These are phyloP conservation scores for Trichoderma sp. DNA, from an alignment of 2,329 filamentous ascomycete species.

Conservation along the genomic window DNA sequence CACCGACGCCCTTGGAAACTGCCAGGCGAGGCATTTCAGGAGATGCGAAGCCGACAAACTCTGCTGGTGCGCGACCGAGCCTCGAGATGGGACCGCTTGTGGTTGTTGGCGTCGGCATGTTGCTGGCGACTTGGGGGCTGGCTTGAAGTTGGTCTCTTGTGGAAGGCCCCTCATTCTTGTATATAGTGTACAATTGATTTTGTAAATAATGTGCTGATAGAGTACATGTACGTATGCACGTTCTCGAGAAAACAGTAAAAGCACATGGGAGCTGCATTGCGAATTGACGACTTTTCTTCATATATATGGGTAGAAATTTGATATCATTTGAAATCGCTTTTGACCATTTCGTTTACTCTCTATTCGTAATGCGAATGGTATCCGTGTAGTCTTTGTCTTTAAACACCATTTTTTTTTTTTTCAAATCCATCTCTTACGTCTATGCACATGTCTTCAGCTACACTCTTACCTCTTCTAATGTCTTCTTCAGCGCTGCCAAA, in stretches of 20 bases:
- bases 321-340: background rate
- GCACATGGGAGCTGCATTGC: background rate
- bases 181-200: background rate
- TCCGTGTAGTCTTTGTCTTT: background rate
- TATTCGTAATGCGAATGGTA: background rate
- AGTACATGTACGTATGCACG: background rate
- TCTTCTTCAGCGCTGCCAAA: constrained; percentile 63
- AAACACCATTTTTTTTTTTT: background rate
- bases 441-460: constrained; percentile 1
- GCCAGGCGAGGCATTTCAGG: constrained; percentile 3
- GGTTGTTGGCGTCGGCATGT: constrained; percentile 1
- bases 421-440: background rate
- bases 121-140: constrained; percentile 12
- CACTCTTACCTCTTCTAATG: constrained; percentile 49
- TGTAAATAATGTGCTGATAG: constrained; percentile 14
- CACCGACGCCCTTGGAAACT: background rate
- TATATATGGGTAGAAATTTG: background rate
- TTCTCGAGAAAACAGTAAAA: background rate
- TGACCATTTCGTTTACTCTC: background rate
- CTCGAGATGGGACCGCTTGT: background rate
- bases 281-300: background rate
- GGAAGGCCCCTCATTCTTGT: background rate
- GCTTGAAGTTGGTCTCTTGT: background rate
- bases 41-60: constrained; percentile 1
- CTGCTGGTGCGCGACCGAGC: background rate